Conservation (phyloP, 169 alveolate species). For the Besnoitia besnoiti region DNA sequence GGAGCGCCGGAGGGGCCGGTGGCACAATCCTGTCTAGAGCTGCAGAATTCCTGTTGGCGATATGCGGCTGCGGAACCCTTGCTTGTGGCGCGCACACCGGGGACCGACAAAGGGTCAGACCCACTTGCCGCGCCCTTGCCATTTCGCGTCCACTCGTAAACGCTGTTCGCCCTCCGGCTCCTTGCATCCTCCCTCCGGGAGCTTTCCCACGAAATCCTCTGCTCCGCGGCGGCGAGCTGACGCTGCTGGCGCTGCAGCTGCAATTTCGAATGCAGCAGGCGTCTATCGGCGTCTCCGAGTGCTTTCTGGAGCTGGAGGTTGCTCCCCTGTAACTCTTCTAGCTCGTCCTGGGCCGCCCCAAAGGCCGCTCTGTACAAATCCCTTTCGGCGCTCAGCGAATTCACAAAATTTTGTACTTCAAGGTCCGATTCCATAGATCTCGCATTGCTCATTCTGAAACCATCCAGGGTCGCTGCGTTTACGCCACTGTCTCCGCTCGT, state of each 20-base stretch:
- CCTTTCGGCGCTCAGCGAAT: constrained; percentile 57
- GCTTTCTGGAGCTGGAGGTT: neutral
- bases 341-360: constrained; percentile 65
- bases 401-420: constrained; percentile 40
- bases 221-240: neutral
- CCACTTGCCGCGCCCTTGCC: too few relatives aligned
- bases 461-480: neutral
- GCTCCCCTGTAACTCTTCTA: constrained; percentile 15
- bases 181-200: neutral
- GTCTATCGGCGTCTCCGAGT: constrained; percentile 1
- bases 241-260: constrained; percentile 22
- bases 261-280: neutral
- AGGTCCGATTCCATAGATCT: neutral
- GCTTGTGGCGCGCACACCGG: too few relatives aligned
- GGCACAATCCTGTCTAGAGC: too few relatives aligned
- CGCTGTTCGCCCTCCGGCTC: too few relatives aligned
- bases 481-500: neutral
- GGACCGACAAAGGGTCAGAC: too few relatives aligned
- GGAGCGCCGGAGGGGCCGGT: too few relatives aligned
- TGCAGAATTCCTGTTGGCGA: too few relatives aligned
- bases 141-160: too few relatives aligned
- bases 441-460: neutral
- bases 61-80: too few relatives aligned
- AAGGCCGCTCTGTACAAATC: constrained; percentile 64
- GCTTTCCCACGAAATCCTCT: neutral